Evolutionary conservation across 768 basidiomycete genomes (phyloP), one percentile per base, ranked within the genome.

Genomic region (Lyophyllum semitale): DNA sequence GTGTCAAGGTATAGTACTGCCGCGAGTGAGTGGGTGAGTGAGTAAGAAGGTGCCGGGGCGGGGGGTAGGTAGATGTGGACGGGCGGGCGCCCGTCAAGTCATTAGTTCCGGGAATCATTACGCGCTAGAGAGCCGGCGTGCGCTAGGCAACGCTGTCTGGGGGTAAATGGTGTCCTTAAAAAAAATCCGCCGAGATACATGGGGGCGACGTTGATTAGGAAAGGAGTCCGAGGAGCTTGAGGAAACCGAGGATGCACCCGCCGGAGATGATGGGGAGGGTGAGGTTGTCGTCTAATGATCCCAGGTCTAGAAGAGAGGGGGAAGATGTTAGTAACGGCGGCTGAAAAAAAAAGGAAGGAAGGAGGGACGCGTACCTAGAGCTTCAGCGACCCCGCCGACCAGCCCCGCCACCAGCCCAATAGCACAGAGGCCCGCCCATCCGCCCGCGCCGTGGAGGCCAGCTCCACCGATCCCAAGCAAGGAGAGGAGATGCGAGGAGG

Each of bases 261-360:
- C 94, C 94, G 6, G 92, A 87, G 52, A 95, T 83, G 65, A 96
- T 85, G 4, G 95, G 95, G 23, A 97, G 72, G 8, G 92, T 95
- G 23, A 97, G 69, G 67, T 97, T 96, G 66, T 97, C 95, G 64
- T 97, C 95, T 35, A 93, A 67, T 0, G 80, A 82, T 17, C 93
- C 93, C 2, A 96, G 76, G 68, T 95, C 93, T 96, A 66, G 0
- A 26, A 45, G 20, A 18, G 17, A 42, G 32, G 48, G 25, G n/a
- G 49, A 26, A 47, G 52, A 51, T 60, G 8, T 22, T 20, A 13
- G 20, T 18, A 13, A 18, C 43, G 2, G 37, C 4, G 38, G 9
- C 27, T 57, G 15, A 38, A 23, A 13, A 59, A 6, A 51, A 49
- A 23, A 42, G 37, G 48, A 43, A 15, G 49, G 37, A 18, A 53